A percentile compares a stretch with the other conserved stretches of the same genome.
These are phyloP conservation scores for Apiotrichum laibachii DNA, from an alignment of 1,284 basidiomycete genomes.

Conservation along the genomic window DNA sequence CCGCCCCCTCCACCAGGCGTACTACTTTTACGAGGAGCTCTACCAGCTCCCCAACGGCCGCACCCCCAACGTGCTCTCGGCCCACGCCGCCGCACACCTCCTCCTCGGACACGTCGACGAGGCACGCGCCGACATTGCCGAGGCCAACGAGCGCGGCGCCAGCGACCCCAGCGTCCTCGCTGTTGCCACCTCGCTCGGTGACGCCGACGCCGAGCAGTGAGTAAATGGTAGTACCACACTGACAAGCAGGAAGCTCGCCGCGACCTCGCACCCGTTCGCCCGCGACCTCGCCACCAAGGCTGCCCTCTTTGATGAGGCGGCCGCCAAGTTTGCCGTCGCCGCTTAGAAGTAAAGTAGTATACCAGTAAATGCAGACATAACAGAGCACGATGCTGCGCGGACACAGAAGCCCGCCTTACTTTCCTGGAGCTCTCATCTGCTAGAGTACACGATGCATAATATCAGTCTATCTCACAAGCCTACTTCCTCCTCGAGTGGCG, in stretches of 20 bases:
- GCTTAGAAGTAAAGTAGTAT: slow-evolving; percentile 24
- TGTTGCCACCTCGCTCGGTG: slow-evolving; percentile 65
- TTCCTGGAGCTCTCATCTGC: too few species aligned
- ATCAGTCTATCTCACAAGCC: not conserved
- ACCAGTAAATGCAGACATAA: slow-evolving; percentile 2
- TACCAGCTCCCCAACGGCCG: slow-evolving; percentile 78
- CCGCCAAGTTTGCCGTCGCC: slow-evolving; percentile 58
- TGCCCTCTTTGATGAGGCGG: slow-evolving; percentile 60
- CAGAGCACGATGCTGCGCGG: not conserved
- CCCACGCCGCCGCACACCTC: slow-evolving; percentile 78
- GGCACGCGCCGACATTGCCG: slow-evolving; percentile 78
- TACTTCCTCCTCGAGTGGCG: slow-evolving; percentile 22
- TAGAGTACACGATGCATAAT: slow-evolving; percentile 10
- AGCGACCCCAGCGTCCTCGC: slow-evolving; percentile 68
- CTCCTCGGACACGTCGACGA: slow-evolving; percentile 75
- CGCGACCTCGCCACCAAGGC: slow-evolving; percentile 42
- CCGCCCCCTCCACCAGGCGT: slow-evolving; percentile 57
- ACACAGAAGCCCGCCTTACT: too few species aligned
- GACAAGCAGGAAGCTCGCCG: slow-evolving; percentile 36
- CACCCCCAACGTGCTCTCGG: slow-evolving; percentile 67
- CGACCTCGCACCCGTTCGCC: slow-evolving; percentile 43
- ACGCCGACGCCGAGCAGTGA: slow-evolving; percentile 63
- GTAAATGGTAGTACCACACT: slow-evolving; percentile 34
- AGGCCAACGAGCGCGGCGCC: slow-evolving; percentile 60
- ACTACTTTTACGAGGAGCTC: slow-evolving; percentile 89